A percentile compares a stretch with the other conserved stretches of the same genome.
Evolutionary conservation across 345 rosid genomes (phyloP).

Genomic region (Syzygium aqueum): DNA sequence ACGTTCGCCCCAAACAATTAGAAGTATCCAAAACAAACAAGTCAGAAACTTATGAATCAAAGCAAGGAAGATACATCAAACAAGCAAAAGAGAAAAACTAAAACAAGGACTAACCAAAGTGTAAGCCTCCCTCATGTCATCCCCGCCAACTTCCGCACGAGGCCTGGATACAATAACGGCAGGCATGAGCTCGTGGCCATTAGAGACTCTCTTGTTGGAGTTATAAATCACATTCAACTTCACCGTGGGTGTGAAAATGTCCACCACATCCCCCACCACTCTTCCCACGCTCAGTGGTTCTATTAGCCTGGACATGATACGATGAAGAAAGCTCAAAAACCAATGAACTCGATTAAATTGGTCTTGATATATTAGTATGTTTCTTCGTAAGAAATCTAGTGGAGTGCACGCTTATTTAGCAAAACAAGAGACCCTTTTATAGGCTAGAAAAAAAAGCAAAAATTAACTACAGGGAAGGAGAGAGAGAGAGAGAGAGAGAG

Average conservation of each 20-base stretch:
- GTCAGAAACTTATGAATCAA: neutral
- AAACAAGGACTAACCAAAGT: conserved; percentile 36
- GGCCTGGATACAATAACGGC: conserved; percentile 39
- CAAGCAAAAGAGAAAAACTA: neutral
- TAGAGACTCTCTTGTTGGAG: conserved; percentile 54
- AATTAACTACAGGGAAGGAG: neutral
- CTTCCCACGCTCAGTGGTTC: conserved; percentile 57
- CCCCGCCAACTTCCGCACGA: conserved; percentile 67
- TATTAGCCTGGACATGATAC: conserved; percentile 29
- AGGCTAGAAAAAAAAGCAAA: neutral
- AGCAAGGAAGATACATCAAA: neutral
- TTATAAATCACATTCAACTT: conserved; percentile 49
- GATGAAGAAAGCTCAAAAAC: neutral
- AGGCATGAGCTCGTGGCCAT: conserved; percentile 73
- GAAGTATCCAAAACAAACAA: neutral
- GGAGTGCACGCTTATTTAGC: neutral
- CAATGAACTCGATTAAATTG: neutral
- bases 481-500: neutral
- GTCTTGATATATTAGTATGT: neutral
- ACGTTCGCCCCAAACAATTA: neutral
- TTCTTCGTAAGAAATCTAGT: neutral
- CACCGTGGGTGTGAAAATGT: conserved; percentile 51
- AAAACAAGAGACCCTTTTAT: neutral
- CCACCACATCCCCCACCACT: conserved; percentile 77
- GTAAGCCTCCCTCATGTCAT: conserved; percentile 66